Conservation (phyloP, 2,329 filamentous ascomycete species). For the Bisporella sp. region DNA sequence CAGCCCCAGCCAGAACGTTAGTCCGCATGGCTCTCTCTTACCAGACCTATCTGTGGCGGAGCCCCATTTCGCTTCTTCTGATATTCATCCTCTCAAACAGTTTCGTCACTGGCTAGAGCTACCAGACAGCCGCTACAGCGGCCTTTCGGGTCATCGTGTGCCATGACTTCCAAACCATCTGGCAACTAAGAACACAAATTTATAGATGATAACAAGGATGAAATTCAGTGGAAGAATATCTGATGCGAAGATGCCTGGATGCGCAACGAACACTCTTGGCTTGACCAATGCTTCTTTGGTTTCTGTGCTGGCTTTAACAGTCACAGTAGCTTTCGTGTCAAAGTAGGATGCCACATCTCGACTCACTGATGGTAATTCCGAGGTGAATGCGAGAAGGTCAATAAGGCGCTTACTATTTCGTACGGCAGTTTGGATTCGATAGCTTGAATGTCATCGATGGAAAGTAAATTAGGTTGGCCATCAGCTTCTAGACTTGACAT, state of each 20-base stretch:
- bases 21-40: constrained; percentile 62
- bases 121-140: constrained; percentile 71
- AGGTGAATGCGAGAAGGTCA: constrained; percentile 73
- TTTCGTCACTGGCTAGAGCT: constrained; percentile 58
- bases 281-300: constrained; percentile 20
- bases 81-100: constrained; percentile 49
- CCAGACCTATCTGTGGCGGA: constrained; percentile 57
- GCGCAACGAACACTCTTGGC: constrained; percentile 68
- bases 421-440: constrained; percentile 58
- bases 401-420: constrained; percentile 82
- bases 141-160: constrained; percentile 78
- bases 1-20: constrained; percentile 83
- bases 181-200: constrained; percentile 59
- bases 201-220: constrained; percentile 64
- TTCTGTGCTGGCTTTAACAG: constrained; percentile 14
- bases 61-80: constrained; percentile 75
- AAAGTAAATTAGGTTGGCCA: constrained; percentile 29
- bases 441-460: constrained; percentile 72
- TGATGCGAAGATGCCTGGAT: constrained; percentile 83
- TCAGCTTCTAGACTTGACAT: constrained; percentile 72
- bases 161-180: constrained; percentile 82
- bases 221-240: constrained; percentile 69
- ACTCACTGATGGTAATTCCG: constrained; percentile 55
- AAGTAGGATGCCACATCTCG: constrained; percentile 53
- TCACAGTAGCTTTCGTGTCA: constrained; percentile 25